These are phyloP conservation scores for Stygiomarasmius scandens DNA, from an alignment of 1,284 basidiomycete species.

Conservation along the genomic window DNA sequence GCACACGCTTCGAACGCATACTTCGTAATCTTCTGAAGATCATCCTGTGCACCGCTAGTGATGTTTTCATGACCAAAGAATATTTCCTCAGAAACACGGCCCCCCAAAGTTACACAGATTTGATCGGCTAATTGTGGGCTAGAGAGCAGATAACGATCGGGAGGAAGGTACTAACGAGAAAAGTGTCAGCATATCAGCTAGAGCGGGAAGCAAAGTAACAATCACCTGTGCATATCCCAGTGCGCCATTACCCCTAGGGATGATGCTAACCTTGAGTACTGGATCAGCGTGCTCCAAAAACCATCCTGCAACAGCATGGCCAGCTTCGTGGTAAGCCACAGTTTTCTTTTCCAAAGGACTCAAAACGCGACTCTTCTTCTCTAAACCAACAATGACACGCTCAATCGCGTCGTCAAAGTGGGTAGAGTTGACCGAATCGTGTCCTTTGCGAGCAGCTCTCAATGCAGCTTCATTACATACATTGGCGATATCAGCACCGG, in stretches of 20 bases:
- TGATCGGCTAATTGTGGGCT: slow-evolving; percentile 94
- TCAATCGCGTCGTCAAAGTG: slow-evolving; percentile 99
- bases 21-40: slow-evolving; percentile 95
- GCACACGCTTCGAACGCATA: slow-evolving; percentile 96
- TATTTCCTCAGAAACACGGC: slow-evolving; percentile 97
- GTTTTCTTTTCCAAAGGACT: slow-evolving; percentile 98
- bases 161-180: slow-evolving; percentile 79
- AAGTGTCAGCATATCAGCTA: slow-evolving; percentile 13
- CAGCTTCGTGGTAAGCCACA: slow-evolving; percentile 99
- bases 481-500: slow-evolving; percentile 98
- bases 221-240: slow-evolving; percentile 93
- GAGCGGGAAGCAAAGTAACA: slow-evolving; percentile 14
- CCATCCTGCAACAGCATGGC: slow-evolving; percentile 98
- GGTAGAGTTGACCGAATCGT: slow-evolving; percentile 78
- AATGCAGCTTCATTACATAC: slow-evolving; percentile 98
- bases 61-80: slow-evolving; percentile 94
- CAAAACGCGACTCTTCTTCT: slow-evolving; percentile 93
- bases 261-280: slow-evolving; percentile 97
- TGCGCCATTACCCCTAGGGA: slow-evolving; percentile 94
- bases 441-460: slow-evolving; percentile 87
- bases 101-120: slow-evolving; percentile 99
- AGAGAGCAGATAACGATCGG: slow-evolving; percentile 94
- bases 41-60: slow-evolving; percentile 97
- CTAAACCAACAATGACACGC: slow-evolving; percentile 95
- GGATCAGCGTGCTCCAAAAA: slow-evolving; percentile 98